Percentiles rank a stretch among this genome's conserved stretches.
phyloP scores from a whole-genome alignment of 1,139 yeast genomes.

The Yamadazyma friedrichii region DNA sequence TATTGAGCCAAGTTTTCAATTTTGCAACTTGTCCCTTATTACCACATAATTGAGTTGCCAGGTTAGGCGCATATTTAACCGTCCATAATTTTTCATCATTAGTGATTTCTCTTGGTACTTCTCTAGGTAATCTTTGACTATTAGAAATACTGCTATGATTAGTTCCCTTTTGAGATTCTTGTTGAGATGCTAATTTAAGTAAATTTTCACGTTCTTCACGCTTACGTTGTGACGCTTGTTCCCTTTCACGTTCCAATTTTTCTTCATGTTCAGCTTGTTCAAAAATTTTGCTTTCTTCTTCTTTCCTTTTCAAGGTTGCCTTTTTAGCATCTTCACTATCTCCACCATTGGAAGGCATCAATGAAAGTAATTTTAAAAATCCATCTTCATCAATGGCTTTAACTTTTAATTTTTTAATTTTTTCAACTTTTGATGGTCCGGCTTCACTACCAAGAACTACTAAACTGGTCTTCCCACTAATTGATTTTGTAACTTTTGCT shows the following conservation, averaged over 20 bases:
- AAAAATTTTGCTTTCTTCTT: constrained; percentile 58
- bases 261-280: constrained; percentile 40
- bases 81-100: constrained; percentile 81
- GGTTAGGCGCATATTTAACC: constrained; percentile 83
- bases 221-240: constrained; percentile 18
- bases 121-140: constrained; percentile 16
- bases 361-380: constrained; percentile 64
- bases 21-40: constrained; percentile 74
- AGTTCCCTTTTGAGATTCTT: constrained; percentile 14
- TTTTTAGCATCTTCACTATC: constrained; percentile 71
- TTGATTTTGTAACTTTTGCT: constrained; percentile 88
- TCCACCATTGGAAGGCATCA: constrained; percentile 95
- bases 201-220: constrained; percentile 31
- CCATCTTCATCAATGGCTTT: constrained; percentile 90
- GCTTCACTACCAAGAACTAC: constrained; percentile 96
- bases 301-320: constrained; percentile 67
- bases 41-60: constrained; percentile 79
- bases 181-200: not conserved
- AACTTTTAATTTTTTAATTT: constrained; percentile 67
- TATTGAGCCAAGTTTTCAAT: constrained; percentile 69
- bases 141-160: constrained; percentile 14
- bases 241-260: constrained; percentile 17
- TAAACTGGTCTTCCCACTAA: constrained; percentile 80
- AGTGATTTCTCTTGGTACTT: constrained; percentile 27
- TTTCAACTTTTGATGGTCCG: constrained; percentile 90